These are phyloP conservation scores for Corylus heterophylla DNA, from an alignment of 306 rosid genomes.

Conservation along the genomic window DNA sequence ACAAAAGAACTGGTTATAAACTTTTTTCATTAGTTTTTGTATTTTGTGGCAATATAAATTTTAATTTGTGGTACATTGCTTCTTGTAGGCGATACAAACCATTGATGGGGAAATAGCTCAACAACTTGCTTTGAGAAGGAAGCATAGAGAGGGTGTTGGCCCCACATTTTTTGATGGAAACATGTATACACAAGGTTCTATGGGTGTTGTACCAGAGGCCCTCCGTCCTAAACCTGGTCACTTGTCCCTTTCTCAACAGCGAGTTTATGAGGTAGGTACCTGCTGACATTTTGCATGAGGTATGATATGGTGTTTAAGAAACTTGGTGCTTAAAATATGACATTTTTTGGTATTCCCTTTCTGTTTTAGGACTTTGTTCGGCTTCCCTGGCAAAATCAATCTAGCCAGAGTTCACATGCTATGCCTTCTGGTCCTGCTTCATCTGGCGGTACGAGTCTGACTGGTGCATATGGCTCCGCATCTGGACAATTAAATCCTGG, in stretches of 20 bases:
- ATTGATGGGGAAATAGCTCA: slow-evolving; percentile 86
- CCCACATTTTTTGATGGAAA: slow-evolving; percentile 75
- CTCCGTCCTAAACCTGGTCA: slow-evolving; percentile 99
- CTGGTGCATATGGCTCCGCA: slow-evolving; percentile 58
- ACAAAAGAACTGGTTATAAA: neutral
- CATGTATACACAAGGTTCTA: slow-evolving; percentile 78
- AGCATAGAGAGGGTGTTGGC: slow-evolving; percentile 82
- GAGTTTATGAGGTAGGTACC: slow-evolving; percentile 83
- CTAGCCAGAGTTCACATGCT: slow-evolving; percentile 67
- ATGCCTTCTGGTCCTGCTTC: slow-evolving; percentile 62
- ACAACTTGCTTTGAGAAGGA: slow-evolving; percentile 86
- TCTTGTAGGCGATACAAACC: slow-evolving; percentile 73
- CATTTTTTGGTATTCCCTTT: slow-evolving; percentile 16
- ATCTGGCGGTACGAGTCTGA: slow-evolving; percentile 52
- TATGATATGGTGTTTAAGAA: slow-evolving; percentile 2
- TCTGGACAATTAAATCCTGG: slow-evolving; percentile 64
- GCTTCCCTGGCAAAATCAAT: slow-evolving; percentile 96
- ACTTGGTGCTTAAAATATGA: slow-evolving; percentile 2
- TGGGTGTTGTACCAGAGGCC: slow-evolving; percentile 91
- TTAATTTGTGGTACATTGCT: slow-evolving; percentile 13
- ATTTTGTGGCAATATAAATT: neutral
- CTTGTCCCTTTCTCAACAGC: slow-evolving; percentile 80
- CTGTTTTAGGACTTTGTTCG: slow-evolving; percentile 82
- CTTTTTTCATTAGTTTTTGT: neutral
- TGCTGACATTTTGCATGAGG: slow-evolving; percentile 2